Base-by-base conservation (phyloP, 177 flowering plant species). In the Vitis hybrid region DNA sequence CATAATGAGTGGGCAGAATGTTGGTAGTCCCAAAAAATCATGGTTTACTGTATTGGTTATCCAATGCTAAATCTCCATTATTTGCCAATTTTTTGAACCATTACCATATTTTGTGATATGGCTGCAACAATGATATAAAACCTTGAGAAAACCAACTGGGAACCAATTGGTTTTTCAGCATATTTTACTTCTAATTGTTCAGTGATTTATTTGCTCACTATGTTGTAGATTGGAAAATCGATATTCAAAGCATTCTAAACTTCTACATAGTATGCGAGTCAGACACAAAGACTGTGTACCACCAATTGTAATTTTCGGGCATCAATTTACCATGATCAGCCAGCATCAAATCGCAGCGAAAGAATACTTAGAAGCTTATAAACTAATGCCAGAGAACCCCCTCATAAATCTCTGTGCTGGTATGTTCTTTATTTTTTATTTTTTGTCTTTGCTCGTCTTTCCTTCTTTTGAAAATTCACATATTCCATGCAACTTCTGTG, bases 361-460 rank as follows among this genome's bases (percentile, higher is more conserved):
- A 68, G 89, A 89, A 76, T 95, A 95, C 69, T 78, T 95, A 51
- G 85, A 88, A 80, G 99, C 99, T 18, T 84, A 90, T 72, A 91
- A 90, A 74, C 65, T 85, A 64, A 78, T 83, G 83, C 98, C 99
- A 29, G 92, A 91, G 33, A 82, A 56, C 81, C 89, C 98, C 57
- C 78, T 95, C 77, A 82, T 91, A 77, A 95, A 95, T 76, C 90
- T 94, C 2, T 91, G 97, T 75, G 99, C 73, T 2, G 97, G 97
- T 89, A 83, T 45, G 84, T 1, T 55, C 21, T 39, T 48, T 68
- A 16, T 62, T 3, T 31, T 62, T 56, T 29, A 1, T 12, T 19
- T 4, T 57, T 5, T 13, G 7, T 61, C 15, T n/a, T 3, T 22
- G 26, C 26, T 13, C 6, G 12, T 8, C 1, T 56, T 22, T 39